Conservation (phyloP, 2,329 filamentous ascomycete species). For the Aspergillus neoniger region DNA sequence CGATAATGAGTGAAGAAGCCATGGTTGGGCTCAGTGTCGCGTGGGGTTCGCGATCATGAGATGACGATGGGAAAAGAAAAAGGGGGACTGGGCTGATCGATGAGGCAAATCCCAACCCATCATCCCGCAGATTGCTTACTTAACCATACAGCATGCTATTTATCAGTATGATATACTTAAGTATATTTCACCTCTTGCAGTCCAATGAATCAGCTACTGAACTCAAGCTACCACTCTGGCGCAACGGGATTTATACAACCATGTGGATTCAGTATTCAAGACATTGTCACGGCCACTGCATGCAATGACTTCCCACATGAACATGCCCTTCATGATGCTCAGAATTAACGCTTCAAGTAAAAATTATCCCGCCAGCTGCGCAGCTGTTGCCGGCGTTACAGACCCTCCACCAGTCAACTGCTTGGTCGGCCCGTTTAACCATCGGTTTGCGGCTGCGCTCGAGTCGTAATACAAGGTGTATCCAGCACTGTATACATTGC, state of each 20-base stretch:
- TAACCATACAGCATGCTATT: too few species aligned
- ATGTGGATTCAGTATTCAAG: too few species aligned
- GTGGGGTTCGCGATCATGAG: background rate
- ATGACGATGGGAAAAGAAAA: too few species aligned
- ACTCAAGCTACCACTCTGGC: too few species aligned
- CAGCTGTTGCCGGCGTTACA: background rate
- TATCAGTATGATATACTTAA: too few species aligned
- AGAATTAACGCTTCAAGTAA: background rate
- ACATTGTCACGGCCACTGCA: too few species aligned
- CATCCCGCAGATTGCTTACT: too few species aligned
- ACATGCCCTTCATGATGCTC: background rate
- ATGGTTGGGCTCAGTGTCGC: background rate
- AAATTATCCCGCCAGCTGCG: background rate
- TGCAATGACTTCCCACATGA: background rate
- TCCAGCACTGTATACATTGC: background rate
- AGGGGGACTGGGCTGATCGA: too few species aligned
- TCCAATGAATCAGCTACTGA: too few species aligned
- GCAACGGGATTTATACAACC: too few species aligned
- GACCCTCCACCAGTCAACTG: background rate
- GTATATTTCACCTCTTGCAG: too few species aligned
- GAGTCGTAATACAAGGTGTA: background rate
- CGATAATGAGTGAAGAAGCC: constrained; percentile 9
- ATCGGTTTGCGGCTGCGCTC: background rate
- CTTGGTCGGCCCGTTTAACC: background rate
- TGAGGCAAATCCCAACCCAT: too few species aligned